Evolutionary conservation across 176 grass and related monocot species (phyloP), one percentile per base, ranked within the genome.

Genomic region (Canna indica): DNA sequence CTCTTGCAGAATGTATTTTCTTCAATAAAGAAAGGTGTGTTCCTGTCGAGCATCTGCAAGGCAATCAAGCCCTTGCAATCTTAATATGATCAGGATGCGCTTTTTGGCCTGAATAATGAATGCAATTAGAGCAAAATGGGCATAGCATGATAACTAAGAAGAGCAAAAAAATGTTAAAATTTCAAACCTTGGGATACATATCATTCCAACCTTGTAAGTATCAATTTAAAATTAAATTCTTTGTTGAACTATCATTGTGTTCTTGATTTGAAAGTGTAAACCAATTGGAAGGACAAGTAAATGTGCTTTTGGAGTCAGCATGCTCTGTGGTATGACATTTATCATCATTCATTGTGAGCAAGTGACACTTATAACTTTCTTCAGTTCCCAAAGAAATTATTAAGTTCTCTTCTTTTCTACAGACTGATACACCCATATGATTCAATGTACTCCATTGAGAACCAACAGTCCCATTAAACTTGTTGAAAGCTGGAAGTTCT

Each of bases 281-380:
- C 62, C 74, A 76, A 62, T 56, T 16, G 67, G 62, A 56, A 73
- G 33, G 24, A 50, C 8, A 83, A 48, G 1, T 18, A n/a, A 64
- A 9, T 18, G 8, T 57, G 31, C 68, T 25, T 59, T 73, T 38
- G 52, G 53, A 69, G 20, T 4, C 31, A 64, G 31, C 5, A 62
- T 48, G 58, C 7, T 63, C 45, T 33, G 30, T 22, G 17, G 17
- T 29, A 34, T 71, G 47, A 48, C 17, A 34, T 47, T 45, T 64
- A 61, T 82, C 63, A 87, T 72, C 67, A 57, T 60, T 79, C 61
- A 20, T 76, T 71, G 32, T 22, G 1, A 82, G 34, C 36, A 26
- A 64, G 63, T 70, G 73, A 64, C 64, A 60, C 65, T 69, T 35
- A 77, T 63, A 75, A 18, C 22, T 64, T 57, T 31, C 64, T 73